Base-by-base conservation (phyloP, 331 rosid genomes). In the Phaseolus coccineus region DNA sequence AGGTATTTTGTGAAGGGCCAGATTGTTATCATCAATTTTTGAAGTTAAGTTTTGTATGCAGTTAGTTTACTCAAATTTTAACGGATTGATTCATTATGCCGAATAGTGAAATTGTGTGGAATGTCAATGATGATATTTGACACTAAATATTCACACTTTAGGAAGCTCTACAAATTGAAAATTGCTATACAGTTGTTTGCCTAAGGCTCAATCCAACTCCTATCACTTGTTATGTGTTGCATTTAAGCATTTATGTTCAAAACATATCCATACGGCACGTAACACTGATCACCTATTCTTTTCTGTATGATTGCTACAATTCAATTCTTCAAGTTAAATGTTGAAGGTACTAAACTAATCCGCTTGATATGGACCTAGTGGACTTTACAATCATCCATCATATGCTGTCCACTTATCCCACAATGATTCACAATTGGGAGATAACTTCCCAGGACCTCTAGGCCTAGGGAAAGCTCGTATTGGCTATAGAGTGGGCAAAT, bases 21-120 rank as follows among this genome's bases (percentile, higher is more conserved):
- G 44, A 42, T 55, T 55, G 4, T 37, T 39, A 67, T 39, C 53
- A 6, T 39, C 31, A 9, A 39, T 35, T 77, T 64, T 25, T 66
- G 44, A 47, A 25, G 55, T 33, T 76, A 69, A 68, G 40, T 48
- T 50, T 48, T 69, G 25, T 47, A 37, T n/a, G 58, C 55, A 69
- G 31, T 59, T 52, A 69, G 40, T 59, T 55, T 69, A 33, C 76
- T 68, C 80, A 66, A 55, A 51, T 39, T 52, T 52, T 44, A 19
- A 35, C 56, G 27, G 52, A 56, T 79, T 79, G 77, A 59, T 48
- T 66, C 4, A 3, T 19, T 19, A n/a, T 71, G 46, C 39, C 15
- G 70, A 8, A 25, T 28, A 22, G 27, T 62, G 44, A 63, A 76
- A 62, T 63, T 59, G 27, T 53, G 63, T 52, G 74, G 71, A 22